Evolutionary conservation across 2,329 filamentous ascomycete species (phyloP), one percentile per base, ranked within the genome.

Genomic region (Blumeriella jaapii): DNA sequence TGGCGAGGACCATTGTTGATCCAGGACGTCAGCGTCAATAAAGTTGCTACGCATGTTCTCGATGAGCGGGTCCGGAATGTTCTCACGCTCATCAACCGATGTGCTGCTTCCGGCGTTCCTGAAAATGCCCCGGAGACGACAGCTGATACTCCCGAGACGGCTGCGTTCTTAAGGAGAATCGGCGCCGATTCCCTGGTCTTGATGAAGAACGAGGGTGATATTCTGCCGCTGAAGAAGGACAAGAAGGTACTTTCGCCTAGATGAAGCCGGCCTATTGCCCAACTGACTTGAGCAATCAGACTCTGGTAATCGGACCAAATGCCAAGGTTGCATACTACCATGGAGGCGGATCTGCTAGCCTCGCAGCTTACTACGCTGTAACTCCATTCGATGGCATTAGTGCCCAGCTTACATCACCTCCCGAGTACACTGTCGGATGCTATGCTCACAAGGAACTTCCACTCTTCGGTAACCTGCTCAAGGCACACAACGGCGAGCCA

Each of bases 371-470:
- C 59, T 75, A 78, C 39, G 78, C 79, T 30, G 67, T 85, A 13
- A 83, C 75, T 0, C 82, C 81, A 2, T 74, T 78, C 16, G 77
- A 82, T 38, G 80, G 79, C 5, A 82, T 86, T 48, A 68, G 64
- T 24, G 62, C 62, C 20, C 69, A 71, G 51, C 58, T 71, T 1
- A 53, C 50, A 8, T 55, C 54, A 0, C 37, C 57, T 4, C 64
- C 67, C 0, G 55, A 52, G 16, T 79, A 73, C 51, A 63, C 69
- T 2, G 67, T 77, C 27, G 77, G 77, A 7, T 70, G 68, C 24
- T 75, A 79, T 53, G 74, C 71, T 0, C 74, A 80, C 56, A 75
- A 74, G 50, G 63, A 75, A 43, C 63, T 79, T 1, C 77, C 76
- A 1, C 57, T 74, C 0, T 59, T 80, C 3, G 71, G 72, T 0